Evolutionary conservation across 306 rosid genomes (phyloP), one percentile per base, ranked within the genome.

Genomic region (Ceratonia siliqua): DNA sequence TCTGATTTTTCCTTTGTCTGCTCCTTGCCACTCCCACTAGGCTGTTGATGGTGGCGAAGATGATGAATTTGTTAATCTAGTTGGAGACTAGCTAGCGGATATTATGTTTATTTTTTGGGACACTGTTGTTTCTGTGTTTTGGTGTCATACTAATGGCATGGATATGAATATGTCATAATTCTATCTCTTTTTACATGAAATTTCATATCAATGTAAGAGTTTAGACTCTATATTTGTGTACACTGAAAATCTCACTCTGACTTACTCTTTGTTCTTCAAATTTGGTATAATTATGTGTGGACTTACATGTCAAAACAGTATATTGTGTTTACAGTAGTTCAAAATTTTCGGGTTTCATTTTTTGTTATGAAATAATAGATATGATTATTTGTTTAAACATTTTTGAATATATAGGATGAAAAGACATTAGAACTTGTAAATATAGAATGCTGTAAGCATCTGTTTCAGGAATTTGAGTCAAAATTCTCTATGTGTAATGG

Each of bases 261-360:
- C 43, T 13, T 42, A 20, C 70, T 78, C 13, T 42, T 30, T 18
- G 32, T 0, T 49, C 43, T 33, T 41, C 30, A 36, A 48, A 25
- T 49, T 65, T 68, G 59, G 21, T 56, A 46, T 69, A 55, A 30
- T 52, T 62, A 61, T 77, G 25, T 20, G 67, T 48, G 54, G 58
- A 74, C 39, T 42, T 17, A 18, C 39, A 9, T 22, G 5, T 18
- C 74, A 46, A 36, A 66, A 52, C 74, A 72, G 41, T 38, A 42
- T 56, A 42, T 62, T 17, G 5, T 80, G 45, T 50, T 46, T 11
- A 50, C 43, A 33, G 27, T 17, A 81, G 55, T 46, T 53, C 55
- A 30, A 33, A 75, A 8, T 69, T 41, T 58, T 9, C 14, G 5
- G 14, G 8, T 38, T 36, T 62, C 10, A 9, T 32, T 39, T 6